phyloP scores from a whole-genome alignment of 495 filamentous ascomycete genomes.

The Hyphodiscus hymeniophilus region DNA sequence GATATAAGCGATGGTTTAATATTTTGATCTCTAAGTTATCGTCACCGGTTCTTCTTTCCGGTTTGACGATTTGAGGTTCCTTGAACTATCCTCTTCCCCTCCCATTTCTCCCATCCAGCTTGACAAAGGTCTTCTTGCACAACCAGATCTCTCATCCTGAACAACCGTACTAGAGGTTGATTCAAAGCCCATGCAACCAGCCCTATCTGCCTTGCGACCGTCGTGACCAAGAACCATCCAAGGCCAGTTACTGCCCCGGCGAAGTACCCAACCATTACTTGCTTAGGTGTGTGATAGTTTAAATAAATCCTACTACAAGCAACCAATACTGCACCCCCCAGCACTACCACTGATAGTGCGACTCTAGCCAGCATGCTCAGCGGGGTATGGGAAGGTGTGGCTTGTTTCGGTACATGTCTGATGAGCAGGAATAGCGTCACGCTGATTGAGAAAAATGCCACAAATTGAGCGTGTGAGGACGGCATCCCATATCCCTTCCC shows the following conservation, averaged over 20 bases:
- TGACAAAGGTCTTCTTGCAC: conserved; percentile 85
- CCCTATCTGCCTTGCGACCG: conserved; percentile 48
- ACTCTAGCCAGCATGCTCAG: conserved; percentile 50
- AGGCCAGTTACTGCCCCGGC: conserved; percentile 67
- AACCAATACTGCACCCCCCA: conserved; percentile 57
- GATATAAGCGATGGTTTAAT: too few relatives aligned
- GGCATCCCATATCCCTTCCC: conserved; percentile 98
- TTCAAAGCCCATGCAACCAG: conserved; percentile 66
- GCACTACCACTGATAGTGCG: conserved; percentile 45
- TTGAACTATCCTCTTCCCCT: conserved; percentile 35
- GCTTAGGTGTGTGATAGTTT: conserved; percentile 82
- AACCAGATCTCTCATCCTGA: conserved; percentile 74
- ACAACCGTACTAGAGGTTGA: conserved; percentile 49
- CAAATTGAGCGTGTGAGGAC: conserved; percentile 94
- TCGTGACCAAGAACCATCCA: conserved; percentile 70
- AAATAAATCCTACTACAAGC: conserved; percentile 80
- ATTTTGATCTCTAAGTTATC: too few relatives aligned
- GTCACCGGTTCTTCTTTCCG: conserved; percentile 14
- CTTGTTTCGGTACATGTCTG: conserved; percentile 53
- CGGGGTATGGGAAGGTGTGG: conserved; percentile 38
- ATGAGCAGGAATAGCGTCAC: conserved; percentile 73
- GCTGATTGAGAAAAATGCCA: conserved; percentile 78
- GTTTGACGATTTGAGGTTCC: not conserved
- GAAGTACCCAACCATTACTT: conserved; percentile 71
- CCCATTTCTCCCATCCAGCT: conserved; percentile 91